These are phyloP conservation scores for Polytrichum commune DNA, from an alignment of 225 moss, liverwort and hornwort species.

Conservation along the genomic window DNA sequence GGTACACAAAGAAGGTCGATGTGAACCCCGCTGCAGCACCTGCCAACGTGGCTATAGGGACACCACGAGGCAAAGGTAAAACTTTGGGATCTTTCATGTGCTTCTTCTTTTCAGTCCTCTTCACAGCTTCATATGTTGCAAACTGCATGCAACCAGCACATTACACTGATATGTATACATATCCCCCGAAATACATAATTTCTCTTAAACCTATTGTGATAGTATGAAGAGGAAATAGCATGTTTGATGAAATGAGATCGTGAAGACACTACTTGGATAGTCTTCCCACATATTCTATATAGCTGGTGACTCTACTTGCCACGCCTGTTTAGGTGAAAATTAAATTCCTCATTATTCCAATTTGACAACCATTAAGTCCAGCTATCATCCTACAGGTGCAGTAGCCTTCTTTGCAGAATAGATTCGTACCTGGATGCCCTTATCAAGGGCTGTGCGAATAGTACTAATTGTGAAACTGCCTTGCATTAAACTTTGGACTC, in stretches of 20 bases:
- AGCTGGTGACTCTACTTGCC: too few species aligned
- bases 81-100: slow-evolving; percentile 49
- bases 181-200: too few species aligned
- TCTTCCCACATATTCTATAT: too few species aligned
- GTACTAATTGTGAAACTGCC: slow-evolving; percentile 42
- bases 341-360: background rate
- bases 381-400: background rate
- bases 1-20: slow-evolving; percentile 69
- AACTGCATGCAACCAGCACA: slow-evolving; percentile 49
- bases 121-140: slow-evolving; percentile 77
- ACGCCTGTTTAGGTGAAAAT: too few species aligned
- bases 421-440: slow-evolving; percentile 69
- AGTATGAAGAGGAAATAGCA: too few species aligned
- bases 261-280: too few species aligned
- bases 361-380: background rate
- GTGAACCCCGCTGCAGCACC: slow-evolving; percentile 88
- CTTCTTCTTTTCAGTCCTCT: slow-evolving; percentile 51
- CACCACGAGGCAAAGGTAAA: slow-evolving; percentile 67
- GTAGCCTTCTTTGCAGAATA: background rate
- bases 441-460: slow-evolving; percentile 55
- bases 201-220: too few species aligned
- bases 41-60: slow-evolving; percentile 73
- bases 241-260: too few species aligned
- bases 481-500: slow-evolving; percentile 47
- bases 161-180: too few species aligned